phyloP scores from a whole-genome alignment of 2,329 filamentous ascomycete genomes.

The Sordariomycetes sp. region DNA sequence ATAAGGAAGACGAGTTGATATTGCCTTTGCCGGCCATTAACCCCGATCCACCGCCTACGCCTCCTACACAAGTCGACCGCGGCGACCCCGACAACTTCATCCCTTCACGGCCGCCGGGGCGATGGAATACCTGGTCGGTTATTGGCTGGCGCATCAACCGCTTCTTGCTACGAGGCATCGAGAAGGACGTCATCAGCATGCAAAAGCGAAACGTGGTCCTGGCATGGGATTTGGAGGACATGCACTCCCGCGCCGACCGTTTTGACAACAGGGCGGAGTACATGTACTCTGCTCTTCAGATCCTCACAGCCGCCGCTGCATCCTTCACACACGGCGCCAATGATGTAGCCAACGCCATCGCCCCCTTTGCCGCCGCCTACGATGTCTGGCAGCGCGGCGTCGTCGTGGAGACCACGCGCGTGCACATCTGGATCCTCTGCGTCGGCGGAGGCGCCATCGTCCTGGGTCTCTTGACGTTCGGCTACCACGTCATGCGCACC shows the following conservation, averaged over 20 bases:
- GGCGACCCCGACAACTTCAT: conserved; percentile 6
- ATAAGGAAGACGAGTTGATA: background rate
- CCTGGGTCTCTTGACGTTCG: conserved; percentile 52
- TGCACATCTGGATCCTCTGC: conserved; percentile 40
- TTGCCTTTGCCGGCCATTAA: conserved; percentile 2
- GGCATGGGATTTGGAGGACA: conserved; percentile 34
- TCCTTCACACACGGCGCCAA: conserved; percentile 49
- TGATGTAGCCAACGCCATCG: conserved; percentile 43
- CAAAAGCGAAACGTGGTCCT: conserved; percentile 38
- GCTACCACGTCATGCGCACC: conserved; percentile 53
- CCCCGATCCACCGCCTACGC: background rate
- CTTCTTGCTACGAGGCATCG: conserved; percentile 34
- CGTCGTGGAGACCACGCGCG: conserved; percentile 22
- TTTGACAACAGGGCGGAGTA: conserved; percentile 45
- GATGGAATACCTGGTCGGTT: conserved; percentile 31
- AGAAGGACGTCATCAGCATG: conserved; percentile 35
- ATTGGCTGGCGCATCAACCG: conserved; percentile 29
- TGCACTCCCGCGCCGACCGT: conserved; percentile 37
- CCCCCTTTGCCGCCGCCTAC: conserved; percentile 43
- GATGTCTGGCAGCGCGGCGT: conserved; percentile 34
- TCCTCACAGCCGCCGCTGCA: conserved; percentile 42
- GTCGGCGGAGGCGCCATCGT: conserved; percentile 38
- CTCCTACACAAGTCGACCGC: background rate
- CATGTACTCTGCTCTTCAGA: conserved; percentile 37
- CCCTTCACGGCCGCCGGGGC: conserved; percentile 22